A percentile compares a stretch with the other conserved stretches of the same genome.
phyloP scores from a whole-genome alignment of 2,329 filamentous ascomycete species.

The Diaporthe amygdali region DNA sequence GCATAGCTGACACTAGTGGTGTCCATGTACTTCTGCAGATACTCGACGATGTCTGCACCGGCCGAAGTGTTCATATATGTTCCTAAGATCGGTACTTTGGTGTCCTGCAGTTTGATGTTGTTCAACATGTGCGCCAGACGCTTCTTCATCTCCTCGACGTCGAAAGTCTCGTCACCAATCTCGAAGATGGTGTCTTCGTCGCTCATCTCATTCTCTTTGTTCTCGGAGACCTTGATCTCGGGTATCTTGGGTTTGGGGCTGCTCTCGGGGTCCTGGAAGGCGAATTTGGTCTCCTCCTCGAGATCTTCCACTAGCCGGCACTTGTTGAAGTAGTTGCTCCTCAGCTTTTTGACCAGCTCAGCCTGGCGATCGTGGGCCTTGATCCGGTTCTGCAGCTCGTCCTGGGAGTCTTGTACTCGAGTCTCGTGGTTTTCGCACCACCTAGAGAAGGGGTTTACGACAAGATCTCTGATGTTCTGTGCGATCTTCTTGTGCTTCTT shows the following conservation, averaged over 20 bases:
- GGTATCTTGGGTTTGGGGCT: slow-evolving; percentile 73
- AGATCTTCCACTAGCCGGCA: slow-evolving; percentile 94
- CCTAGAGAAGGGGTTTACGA: slow-evolving; percentile 89
- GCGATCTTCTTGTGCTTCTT: slow-evolving; percentile 95
- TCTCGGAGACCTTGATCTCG: slow-evolving; percentile 82
- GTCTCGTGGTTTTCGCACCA: slow-evolving; percentile 97
- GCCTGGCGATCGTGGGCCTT: slow-evolving; percentile 93
- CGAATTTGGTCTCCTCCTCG: slow-evolving; percentile 98
- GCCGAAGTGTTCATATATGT: slow-evolving; percentile 92
- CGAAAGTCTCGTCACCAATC: slow-evolving; percentile 87
- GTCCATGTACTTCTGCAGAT: slow-evolving; percentile 86
- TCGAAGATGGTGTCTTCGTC: slow-evolving; percentile 88
- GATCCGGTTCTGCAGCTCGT: slow-evolving; percentile 88
- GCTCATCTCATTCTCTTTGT: slow-evolving; percentile 64
- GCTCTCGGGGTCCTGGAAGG: slow-evolving; percentile 84
- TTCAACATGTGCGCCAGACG: slow-evolving; percentile 86
- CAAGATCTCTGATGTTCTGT: slow-evolving; percentile 93
- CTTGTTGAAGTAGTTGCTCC: slow-evolving; percentile 98
- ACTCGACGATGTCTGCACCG: slow-evolving; percentile 93
- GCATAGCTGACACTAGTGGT: slow-evolving; percentile 87
- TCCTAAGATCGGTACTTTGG: slow-evolving; percentile 93
- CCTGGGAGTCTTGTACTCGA: slow-evolving; percentile 91
- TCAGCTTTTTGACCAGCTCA: slow-evolving; percentile 88
- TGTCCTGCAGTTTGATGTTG: slow-evolving; percentile 84
- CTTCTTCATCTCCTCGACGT: slow-evolving; percentile 87